Percentiles rank a stretch among this genome's conserved stretches.
These are phyloP conservation scores for Colletotrichum horii DNA, from an alignment of 2,329 filamentous ascomycete genomes.

Conservation along the genomic window DNA sequence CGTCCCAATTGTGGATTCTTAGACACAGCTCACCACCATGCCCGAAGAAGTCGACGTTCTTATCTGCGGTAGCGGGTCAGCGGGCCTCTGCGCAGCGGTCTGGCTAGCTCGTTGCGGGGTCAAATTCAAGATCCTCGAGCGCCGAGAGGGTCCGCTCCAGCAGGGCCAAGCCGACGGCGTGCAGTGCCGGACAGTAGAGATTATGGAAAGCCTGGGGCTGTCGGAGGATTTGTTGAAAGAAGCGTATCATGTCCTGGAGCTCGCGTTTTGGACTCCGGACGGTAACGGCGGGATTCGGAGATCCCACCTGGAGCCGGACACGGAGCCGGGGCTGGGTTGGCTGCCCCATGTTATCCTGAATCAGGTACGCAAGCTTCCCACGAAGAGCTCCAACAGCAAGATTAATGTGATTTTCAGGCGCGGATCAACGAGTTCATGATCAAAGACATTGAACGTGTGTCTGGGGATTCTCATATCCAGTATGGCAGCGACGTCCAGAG, in stretches of 20 bases:
- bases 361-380: conserved; percentile 32
- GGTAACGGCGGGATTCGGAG: conserved; percentile 43
- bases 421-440: conserved; percentile 57
- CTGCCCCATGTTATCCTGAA: conserved; percentile 62
- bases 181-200: conserved; percentile 65
- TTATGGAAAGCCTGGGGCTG: conserved; percentile 65
- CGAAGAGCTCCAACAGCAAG: rapidly evolving
- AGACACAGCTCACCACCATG: conserved; percentile 3
- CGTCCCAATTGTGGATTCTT: not conserved
- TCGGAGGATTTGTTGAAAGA: conserved; percentile 59
- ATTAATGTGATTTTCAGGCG: conserved; percentile 28
- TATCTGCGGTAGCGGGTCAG: conserved; percentile 28
- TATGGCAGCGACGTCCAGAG: conserved; percentile 58
- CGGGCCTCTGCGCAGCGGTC: conserved; percentile 46
- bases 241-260: conserved; percentile 62
- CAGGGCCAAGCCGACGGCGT: conserved; percentile 68
- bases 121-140: conserved; percentile 45
- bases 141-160: not conserved
- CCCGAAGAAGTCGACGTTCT: conserved; percentile 10
- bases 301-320: conserved; percentile 57
- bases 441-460: conserved; percentile 49
- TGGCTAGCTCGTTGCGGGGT: conserved; percentile 47
- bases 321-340: conserved; percentile 55
- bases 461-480: conserved; percentile 48
- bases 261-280: conserved; percentile 58